Percentiles rank a stretch among this genome's conserved stretches.
These are phyloP conservation scores for Alternaria ethzedia DNA, from an alignment of 2,329 filamentous ascomycete species.

Conservation along the genomic window DNA sequence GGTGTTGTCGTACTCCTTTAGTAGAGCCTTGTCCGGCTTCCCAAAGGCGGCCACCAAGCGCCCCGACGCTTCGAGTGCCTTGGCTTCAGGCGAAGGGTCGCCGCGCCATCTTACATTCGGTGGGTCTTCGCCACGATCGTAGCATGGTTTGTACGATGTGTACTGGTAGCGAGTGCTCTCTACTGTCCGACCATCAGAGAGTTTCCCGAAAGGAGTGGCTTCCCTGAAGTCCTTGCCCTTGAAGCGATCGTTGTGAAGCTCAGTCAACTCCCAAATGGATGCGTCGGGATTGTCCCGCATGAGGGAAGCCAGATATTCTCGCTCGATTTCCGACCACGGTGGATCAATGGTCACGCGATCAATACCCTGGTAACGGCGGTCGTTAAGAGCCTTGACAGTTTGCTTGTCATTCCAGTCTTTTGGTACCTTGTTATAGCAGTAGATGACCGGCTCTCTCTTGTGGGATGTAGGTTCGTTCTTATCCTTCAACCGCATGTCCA, in stretches of 20 bases:
- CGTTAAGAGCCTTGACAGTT: conserved; percentile 35
- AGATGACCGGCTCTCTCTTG: conserved; percentile 17
- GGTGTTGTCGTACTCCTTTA: conserved; percentile 4
- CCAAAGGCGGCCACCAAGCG: conserved; percentile 11
- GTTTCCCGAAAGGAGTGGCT: conserved; percentile 10
- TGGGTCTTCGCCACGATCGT: conserved; percentile 26
- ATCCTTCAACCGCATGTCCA: conserved; percentile 36
- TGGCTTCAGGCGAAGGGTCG: conserved; percentile 9
- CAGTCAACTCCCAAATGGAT: conserved; percentile 34
- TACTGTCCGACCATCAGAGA: conserved; percentile 29
- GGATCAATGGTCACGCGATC: conserved; percentile 24
- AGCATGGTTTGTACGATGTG: conserved; percentile 24
- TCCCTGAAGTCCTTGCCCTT: conserved; percentile 15
- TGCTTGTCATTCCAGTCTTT: conserved; percentile 32
- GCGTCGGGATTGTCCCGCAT: conserved; percentile 18
- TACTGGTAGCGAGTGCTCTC: conserved; percentile 39
- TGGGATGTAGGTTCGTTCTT: not conserved
- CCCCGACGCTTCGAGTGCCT: not conserved
- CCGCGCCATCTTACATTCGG: conserved; percentile 7
- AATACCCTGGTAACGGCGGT: conserved; percentile 33
- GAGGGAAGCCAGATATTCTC: conserved; percentile 23
- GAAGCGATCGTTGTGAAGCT: conserved; percentile 32
- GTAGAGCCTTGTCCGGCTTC: not conserved
- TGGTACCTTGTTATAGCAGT: conserved; percentile 23
- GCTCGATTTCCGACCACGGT: conserved; percentile 26